Base-by-base conservation (phyloP, 805 yeast genomes). In the Spathaspora girioi region DNA sequence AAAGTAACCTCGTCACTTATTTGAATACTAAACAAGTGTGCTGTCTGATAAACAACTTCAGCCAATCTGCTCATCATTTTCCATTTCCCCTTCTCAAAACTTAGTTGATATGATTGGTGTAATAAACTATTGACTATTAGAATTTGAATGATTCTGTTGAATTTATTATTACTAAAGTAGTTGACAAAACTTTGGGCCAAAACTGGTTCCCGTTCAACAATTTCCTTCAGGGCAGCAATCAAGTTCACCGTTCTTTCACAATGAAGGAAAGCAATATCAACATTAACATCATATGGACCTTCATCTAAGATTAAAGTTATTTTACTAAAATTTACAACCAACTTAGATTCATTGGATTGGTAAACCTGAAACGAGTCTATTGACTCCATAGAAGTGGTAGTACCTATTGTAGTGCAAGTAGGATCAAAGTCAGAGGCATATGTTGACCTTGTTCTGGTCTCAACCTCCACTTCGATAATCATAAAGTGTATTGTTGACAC, bases 251-350 rank as follows among this genome's bases (percentile, higher is more conserved):
- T 15, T 14, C 40, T 35, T 35, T 35, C 40, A 35, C 18, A n/a
- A 35, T 35, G 17, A 35, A 7, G 15, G 40, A 35, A 15, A 3
- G 35, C n/a, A 14, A 14, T 31, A 4, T 31, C n/a, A 11, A 10
- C n/a, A 10, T 8, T 31, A 11, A n/a, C 40, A 11, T 27, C 42
- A 14, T 23, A 43, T 20, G 53, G 50, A n/a, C 43, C 53, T 23
- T 50, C 53, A 32, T 50, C 53, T 9, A 40, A 31, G 1, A 46
- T 20, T 27, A 38, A 46, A 6, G 49, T 35, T 5, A 50, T 46
- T 29, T 46, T 50, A 40, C 35, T 49, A 12, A 50, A 45, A 18
- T 44, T 44, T 6, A 19, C 19, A 18, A 10, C 14, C 23, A 44
- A 31, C 12, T 18, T 31, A n/a, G 35, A 20, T 31, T 44, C 41